These are phyloP conservation scores for Galerina marginata DNA, from an alignment of 768 basidiomycete genomes.

Conservation along the genomic window DNA sequence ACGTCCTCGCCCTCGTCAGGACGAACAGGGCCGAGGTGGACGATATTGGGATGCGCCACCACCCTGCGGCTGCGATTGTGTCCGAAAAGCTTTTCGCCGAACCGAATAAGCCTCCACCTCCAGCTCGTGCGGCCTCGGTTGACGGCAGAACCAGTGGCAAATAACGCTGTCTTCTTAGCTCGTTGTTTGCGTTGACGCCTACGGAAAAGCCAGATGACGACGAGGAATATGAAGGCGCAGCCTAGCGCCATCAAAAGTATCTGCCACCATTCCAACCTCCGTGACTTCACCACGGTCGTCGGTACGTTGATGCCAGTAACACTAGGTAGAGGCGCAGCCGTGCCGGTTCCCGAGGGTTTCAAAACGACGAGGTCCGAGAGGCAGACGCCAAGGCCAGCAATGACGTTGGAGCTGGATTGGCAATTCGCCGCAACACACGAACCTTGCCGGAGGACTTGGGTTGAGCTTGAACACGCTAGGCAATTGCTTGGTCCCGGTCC, in stretches of 20 bases:
- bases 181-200: slow-evolving; percentile 71
- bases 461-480: slow-evolving; percentile 73
- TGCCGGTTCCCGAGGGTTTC: slow-evolving; percentile 47
- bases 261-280: slow-evolving; percentile 80
- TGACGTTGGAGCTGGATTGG: slow-evolving; percentile 52
- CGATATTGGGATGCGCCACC: slow-evolving; percentile 12
- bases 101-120: slow-evolving; percentile 59
- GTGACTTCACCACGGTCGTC: slow-evolving; percentile 47
- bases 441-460: slow-evolving; percentile 65
- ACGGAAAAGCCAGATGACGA: slow-evolving; percentile 72
- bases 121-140: slow-evolving; percentile 60
- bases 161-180: slow-evolving; percentile 60
- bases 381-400: slow-evolving; percentile 79
- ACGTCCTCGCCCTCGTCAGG: slow-evolving; percentile 55
- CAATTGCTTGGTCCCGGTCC: slow-evolving; percentile 72
- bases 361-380: slow-evolving; percentile 70
- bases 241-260: slow-evolving; percentile 85
- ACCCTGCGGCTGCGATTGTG: slow-evolving; percentile 40
- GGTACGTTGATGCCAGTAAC: slow-evolving; percentile 57
- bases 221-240: slow-evolving; percentile 78
- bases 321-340: slow-evolving; percentile 55
- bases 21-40: slow-evolving; percentile 42
- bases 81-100: slow-evolving; percentile 63
- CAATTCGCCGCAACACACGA: slow-evolving; percentile 70
- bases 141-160: slow-evolving; percentile 61